Conservation (phyloP, 176 grass and related monocot species). For the Rhynchospora breviuscula region DNA sequence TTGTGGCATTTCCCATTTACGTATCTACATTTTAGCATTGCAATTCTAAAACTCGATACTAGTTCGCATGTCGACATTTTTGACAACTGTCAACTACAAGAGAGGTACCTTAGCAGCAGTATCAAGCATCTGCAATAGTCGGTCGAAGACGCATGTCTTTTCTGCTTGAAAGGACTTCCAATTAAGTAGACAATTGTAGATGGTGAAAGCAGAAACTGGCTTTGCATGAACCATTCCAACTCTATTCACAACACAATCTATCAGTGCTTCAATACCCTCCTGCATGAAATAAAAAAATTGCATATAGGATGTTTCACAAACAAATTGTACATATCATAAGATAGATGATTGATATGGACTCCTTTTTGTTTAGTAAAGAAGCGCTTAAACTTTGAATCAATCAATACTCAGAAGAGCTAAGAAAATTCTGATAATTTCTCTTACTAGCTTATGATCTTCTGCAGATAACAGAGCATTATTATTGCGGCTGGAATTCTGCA, state of each 20-base stretch:
- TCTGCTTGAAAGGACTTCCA: slow-evolving; percentile 96
- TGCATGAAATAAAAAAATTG: slow-evolving; percentile 33
- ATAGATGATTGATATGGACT: slow-evolving; percentile 9
- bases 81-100: not conserved
- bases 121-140: slow-evolving; percentile 80
- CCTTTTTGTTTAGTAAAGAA: slow-evolving; percentile 64
- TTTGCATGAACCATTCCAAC: slow-evolving; percentile 80
- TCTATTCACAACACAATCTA: slow-evolving; percentile 65
- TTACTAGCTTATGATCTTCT: slow-evolving; percentile 45
- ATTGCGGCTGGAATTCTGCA: slow-evolving; percentile 28
- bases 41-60: not conserved
- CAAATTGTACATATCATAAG: not conserved
- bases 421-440: not conserved
- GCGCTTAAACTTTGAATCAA: slow-evolving; percentile 18
- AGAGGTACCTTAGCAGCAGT: slow-evolving; percentile 69
- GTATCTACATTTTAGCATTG: not conserved
- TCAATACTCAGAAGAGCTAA: not conserved
- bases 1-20: not conserved
- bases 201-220: slow-evolving; percentile 71
- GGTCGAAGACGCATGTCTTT: slow-evolving; percentile 84
- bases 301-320: not conserved
- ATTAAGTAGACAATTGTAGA: slow-evolving; percentile 92
- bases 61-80: not conserved
- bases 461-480: slow-evolving; percentile 36
- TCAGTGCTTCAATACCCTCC: slow-evolving; percentile 77